Conservation (phyloP, 164 flowering plant genomes). For the Magnolia changhungtana region DNA sequence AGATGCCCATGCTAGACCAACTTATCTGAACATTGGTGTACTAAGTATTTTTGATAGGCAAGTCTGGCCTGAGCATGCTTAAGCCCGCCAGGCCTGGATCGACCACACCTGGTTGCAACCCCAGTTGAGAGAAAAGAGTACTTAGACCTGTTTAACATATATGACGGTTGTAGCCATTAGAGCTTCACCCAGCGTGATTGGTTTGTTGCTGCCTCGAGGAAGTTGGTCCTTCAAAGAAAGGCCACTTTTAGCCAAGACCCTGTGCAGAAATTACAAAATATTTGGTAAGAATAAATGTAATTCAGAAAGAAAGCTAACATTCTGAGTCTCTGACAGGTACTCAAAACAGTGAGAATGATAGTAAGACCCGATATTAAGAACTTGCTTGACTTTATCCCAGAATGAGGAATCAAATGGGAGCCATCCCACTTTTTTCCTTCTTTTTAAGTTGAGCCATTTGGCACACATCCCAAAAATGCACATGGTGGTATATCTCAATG, state of each 20-base stretch:
- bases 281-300: neutral
- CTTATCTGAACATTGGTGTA: too few relatives aligned
- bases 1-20: too few relatives aligned
- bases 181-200: slow-evolving; percentile 70
- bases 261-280: slow-evolving; percentile 17
- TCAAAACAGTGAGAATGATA: neutral
- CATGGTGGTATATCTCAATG: too few relatives aligned
- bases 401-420: neutral
- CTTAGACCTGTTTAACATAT: slow-evolving; percentile 83
- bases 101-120: too few relatives aligned
- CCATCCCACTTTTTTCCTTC: neutral
- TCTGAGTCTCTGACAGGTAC: neutral
- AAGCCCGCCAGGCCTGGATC: too few relatives aligned
- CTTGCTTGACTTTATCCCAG: neutral
- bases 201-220: slow-evolving; percentile 42
- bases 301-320: neutral
- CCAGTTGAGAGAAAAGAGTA: neutral
- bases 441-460: too few relatives aligned
- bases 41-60: too few relatives aligned
- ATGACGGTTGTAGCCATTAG: slow-evolving; percentile 91
- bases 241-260: slow-evolving; percentile 76
- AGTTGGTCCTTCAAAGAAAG: slow-evolving; percentile 67
- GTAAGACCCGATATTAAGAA: neutral
- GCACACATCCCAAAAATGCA: too few relatives aligned
- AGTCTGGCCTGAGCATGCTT: too few relatives aligned